A percentile compares a stretch with the other conserved stretches of the same genome.
Evolutionary conservation across 805 yeast species (phyloP).

Genomic region (Metschnikowia lochheadii): DNA sequence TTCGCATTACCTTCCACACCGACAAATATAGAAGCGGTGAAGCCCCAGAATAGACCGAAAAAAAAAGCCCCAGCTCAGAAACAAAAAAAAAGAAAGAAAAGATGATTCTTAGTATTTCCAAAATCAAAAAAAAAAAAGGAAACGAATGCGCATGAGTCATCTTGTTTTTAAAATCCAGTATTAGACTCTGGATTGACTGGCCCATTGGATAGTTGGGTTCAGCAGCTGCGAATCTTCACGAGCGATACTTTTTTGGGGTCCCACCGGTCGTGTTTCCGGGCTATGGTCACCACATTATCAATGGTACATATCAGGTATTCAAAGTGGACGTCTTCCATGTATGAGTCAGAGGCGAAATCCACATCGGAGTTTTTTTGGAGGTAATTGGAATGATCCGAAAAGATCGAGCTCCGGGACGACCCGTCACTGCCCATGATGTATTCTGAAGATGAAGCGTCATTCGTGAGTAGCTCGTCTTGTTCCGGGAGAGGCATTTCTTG

Average conservation of each 20-base stretch:
- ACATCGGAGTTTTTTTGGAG: background rate
- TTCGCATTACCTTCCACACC: too few species aligned
- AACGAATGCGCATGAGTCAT: too few species aligned
- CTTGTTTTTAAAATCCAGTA: background rate
- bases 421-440: conserved; percentile 6
- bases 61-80: too few species aligned
- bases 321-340: conserved; percentile 18
- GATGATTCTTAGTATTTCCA: background rate
- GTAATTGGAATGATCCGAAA: conserved; percentile 4
- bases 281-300: conserved; percentile 24
- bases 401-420: conserved; percentile 13
- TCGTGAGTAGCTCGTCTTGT: background rate
- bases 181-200: too few species aligned
- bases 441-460: conserved; percentile 9
- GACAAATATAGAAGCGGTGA: too few species aligned
- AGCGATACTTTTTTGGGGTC: conserved; percentile 12
- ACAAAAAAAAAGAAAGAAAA: too few species aligned
- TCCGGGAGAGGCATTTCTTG: background rate
- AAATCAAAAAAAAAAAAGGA: background rate
- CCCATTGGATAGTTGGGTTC: background rate
- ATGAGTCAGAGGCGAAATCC: conserved; percentile 11
- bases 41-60: too few species aligned
- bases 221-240: background rate
- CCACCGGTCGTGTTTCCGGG: conserved; percentile 17
- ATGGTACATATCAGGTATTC: conserved; percentile 20